Base-by-base conservation (phyloP, 2,329 filamentous ascomycete genomes). In the Ploettnerulaceae sp. region DNA sequence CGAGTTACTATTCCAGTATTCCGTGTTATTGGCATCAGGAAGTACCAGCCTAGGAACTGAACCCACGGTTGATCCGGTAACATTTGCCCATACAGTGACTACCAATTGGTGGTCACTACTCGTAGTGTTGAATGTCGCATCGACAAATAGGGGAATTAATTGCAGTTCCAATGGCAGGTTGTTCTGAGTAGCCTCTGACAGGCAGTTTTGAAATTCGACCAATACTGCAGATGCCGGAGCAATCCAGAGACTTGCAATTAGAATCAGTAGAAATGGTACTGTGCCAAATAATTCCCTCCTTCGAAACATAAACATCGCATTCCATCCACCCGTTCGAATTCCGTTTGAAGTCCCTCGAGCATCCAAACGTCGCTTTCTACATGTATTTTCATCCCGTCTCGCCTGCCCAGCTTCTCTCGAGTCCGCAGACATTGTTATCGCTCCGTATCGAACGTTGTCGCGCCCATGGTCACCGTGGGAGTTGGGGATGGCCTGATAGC, bases 11-110 rank as follows among this genome's bases (percentile, higher is more conserved):
- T 64, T 86, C 89, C 59, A 62, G 32, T 62, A 88, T 36, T 72
- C 68, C 0, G 77, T 66, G 61, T 79, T 75, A 57, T 75, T 66
- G 14, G 75, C 67, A 0, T 77, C 59, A 25, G 88, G 89, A 43
- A 89, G 76, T 2, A 67, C 50, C n/a, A 71, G 69, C 9, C 68
- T 62, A 2, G 73, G 72, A 34, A 76, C 73, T n/a, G 38, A 20
- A 40, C 43, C 49, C 15, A 53, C 49, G 5, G 57, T 57, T 22
- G 83, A 79, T 36, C 93, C 93, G 7, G 84, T 86, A 22, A 97
- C 89, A 66, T 97, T 96, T 41, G 90, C 91, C 71, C 89, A 97
- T 36, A 95, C 77, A 1, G 82, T 93, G 45, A 96, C 71, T 53
- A 78, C 81, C 38, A 98, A 73, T 31, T 75, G 78, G 61, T 90